Percentiles rank a stretch among this genome's conserved stretches.
Evolutionary conservation across 176 grass and related monocot genomes (phyloP).

Genomic region (Aegilops bicornis): DNA sequence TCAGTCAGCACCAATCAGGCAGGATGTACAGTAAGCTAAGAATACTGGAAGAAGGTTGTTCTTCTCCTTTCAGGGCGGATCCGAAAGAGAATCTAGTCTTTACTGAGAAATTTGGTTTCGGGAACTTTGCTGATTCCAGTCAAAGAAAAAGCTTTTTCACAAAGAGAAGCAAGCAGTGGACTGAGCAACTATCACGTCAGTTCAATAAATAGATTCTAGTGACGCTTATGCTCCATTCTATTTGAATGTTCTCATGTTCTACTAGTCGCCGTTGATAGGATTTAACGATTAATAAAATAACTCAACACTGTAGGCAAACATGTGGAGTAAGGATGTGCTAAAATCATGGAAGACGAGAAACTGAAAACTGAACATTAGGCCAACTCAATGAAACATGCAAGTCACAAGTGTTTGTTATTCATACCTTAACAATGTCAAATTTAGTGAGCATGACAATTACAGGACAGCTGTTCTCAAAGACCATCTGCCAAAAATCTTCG

Average conservation of each 20-base stretch:
- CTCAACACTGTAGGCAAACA: background rate
- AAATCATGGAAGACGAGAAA: background rate
- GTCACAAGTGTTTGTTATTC: background rate
- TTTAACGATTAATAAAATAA: background rate
- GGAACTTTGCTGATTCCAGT: background rate
- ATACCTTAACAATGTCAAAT: constrained; percentile 69
- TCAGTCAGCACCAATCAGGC: background rate
- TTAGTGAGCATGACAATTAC: constrained; percentile 92
- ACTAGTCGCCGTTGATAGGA: background rate
- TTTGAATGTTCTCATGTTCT: background rate
- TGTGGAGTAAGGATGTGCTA: background rate
- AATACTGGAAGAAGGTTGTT: background rate
- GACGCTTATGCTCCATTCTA: background rate
- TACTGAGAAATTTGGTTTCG: background rate
- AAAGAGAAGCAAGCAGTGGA: background rate
- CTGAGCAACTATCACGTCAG: background rate
- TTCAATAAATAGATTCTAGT: background rate
- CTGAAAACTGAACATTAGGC: background rate
- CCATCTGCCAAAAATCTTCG: constrained; percentile 97
- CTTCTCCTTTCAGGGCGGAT: background rate
- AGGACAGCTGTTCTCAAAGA: constrained; percentile 70
- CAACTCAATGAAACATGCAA: constrained; percentile 22
- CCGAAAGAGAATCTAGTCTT: background rate
- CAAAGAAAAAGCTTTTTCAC: background rate
- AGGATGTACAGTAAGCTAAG: background rate